phyloP scores from a whole-genome alignment of 108 stramenopile species.

The Pseudonitzschia pungens region DNA sequence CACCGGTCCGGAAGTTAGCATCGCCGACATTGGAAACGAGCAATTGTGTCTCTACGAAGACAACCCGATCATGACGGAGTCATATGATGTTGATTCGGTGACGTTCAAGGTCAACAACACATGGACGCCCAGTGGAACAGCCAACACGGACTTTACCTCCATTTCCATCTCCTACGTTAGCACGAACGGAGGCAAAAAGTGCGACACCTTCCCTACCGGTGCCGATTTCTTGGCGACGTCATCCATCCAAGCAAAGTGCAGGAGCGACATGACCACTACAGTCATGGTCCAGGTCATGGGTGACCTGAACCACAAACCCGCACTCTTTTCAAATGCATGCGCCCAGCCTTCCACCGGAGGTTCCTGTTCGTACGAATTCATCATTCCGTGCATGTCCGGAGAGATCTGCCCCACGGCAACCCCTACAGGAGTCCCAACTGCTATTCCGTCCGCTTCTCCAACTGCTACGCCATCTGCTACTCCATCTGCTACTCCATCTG shows the following conservation, averaged over 20 bases:
- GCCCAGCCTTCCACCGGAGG: no score
- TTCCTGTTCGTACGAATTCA: background rate
- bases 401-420: background rate
- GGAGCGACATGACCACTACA: background rate
- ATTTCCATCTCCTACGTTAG: background rate
- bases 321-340: background rate
- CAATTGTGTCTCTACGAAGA: constrained; percentile 1
- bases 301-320: background rate
- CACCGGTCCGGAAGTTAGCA: background rate
- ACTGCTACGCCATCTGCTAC: background rate
- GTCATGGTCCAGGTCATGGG: background rate
- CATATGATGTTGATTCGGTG: background rate
- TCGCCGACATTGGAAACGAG: constrained; percentile 16
- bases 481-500: background rate
- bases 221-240: background rate
- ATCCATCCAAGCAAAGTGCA: background rate
- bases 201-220: background rate
- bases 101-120: background rate
- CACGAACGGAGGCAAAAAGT: background rate
- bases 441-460: background rate
- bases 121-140: background rate
- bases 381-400: background rate
- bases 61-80: constrained; percentile 5
- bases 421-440: background rate
- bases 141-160: background rate